Evolutionary conservation across 2,329 filamentous ascomycete species (phyloP), one percentile per base, ranked within the genome.

Genomic region (Fusarium falciforme): DNA sequence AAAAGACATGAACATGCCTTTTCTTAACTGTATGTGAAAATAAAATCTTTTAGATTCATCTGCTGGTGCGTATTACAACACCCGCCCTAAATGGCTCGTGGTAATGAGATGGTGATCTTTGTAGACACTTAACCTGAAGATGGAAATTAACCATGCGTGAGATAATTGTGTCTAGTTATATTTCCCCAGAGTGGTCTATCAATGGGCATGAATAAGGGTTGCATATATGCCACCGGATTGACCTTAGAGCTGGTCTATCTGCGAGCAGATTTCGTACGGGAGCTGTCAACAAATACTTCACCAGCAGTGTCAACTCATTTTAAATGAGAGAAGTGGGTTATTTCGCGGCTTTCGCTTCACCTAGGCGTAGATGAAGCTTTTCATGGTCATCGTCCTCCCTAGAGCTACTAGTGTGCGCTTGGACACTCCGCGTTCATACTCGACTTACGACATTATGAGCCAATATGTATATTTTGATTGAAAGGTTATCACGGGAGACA

Each of bases 271-370:
- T n/a, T 38, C 17, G 36, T 10, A n/a, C 36, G 9, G 9, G 9
- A 11, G 17, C 36, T 10, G 9, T 40, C 17, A n/a, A 5, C 2
- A 11, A 6, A 40, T 40, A n/a, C 8, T n/a, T 40, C 4, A n/a
- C 9, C 8, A 11, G 36, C 2, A n/a, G 5, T n/a, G 0, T 40
- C 4, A 11, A n/a, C 36, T 5, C 1, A 10, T n/a, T 38, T n/a
- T 9, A 1, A 38, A 38, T 9, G 9, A n/a, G 17, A 44, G 11
- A 8, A 14, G 40, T 1, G 40, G 14, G 6, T 4, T 5, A 8
- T 14, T 1, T 12, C 6, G 20, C 5, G 2, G 20, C 20, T 14
- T 22, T 14, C 12, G 12, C 20, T 22, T 44, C 11, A 7, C 3
- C 12, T 22, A 22, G 20, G 12, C 14, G 40, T 44, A 2, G 6